Evolutionary conservation across 176 grass and related monocot genomes (phyloP).

Genomic region (Rhynchospora tenuis): DNA sequence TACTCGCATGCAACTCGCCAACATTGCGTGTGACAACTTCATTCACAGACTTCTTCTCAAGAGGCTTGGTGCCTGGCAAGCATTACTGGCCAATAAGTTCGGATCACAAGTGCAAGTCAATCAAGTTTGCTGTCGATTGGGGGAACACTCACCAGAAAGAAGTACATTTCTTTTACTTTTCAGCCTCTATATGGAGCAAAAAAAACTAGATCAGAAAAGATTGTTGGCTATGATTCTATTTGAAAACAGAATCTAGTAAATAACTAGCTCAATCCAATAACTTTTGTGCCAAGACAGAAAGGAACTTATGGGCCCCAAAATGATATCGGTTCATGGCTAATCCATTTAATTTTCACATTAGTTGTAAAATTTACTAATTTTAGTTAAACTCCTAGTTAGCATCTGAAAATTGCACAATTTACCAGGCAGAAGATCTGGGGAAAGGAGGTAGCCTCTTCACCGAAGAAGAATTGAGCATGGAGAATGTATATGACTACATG

Average conservation of each 20-base stretch:
- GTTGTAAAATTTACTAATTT: neutral
- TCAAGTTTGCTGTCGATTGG: conserved; percentile 62
- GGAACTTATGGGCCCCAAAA: neutral
- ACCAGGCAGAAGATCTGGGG: conserved; percentile 67
- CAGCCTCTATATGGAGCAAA: neutral
- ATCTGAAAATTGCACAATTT: neutral
- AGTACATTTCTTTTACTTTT: conserved; percentile 5
- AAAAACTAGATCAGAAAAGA: neutral
- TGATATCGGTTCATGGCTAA: neutral
- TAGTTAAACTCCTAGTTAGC: neutral
- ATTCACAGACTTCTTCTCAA: conserved; percentile 63
- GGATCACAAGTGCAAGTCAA: conserved; percentile 41
- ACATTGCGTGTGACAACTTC: conserved; percentile 41
- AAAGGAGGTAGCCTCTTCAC: conserved; percentile 65
- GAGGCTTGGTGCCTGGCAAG: conserved; percentile 46
- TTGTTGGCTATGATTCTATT: no score
- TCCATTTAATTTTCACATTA: neutral
- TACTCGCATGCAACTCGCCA: conserved; percentile 59
- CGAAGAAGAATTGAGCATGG: conserved; percentile 62
- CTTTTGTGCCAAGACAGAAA: neutral
- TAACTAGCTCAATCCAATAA: neutral
- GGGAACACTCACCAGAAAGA: conserved; percentile 57
- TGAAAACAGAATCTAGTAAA: neutral
- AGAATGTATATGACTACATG: conserved; percentile 84
- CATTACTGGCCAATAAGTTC: conserved; percentile 66